Base-by-base conservation (phyloP, 768 basidiomycete species). In the Leucogyrophana mollusca region DNA sequence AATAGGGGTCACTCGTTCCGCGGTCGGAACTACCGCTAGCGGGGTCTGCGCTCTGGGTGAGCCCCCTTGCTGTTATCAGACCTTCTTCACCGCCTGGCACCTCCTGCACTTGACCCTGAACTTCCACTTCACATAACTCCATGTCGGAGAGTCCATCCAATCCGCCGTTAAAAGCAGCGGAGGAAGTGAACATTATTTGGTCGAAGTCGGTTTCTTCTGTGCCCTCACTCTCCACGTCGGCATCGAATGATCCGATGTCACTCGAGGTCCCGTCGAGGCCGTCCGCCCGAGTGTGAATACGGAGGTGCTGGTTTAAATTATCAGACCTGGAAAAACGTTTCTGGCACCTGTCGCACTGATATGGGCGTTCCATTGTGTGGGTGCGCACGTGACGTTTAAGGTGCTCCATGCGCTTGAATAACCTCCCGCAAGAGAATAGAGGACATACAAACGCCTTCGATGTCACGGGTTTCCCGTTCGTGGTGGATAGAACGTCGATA, bases 331-430 rank as follows among this genome's bases (percentile, higher is more conserved):
- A 90, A 66, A 96, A 96, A 50, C 79, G 76, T 74, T 90, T 91
- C 57, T 74, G 72, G 64, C 93, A 95, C 20, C 73, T 68, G 35
- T 76, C 69, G 60, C 93, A 94, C 44, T 73, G 73, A 65, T 82
- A 94, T 1, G 93, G 92, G 32, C 85, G 73, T 65, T 94, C 92
- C 79, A 90, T 79, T 21, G 91, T 94, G 61, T 95, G 93, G 8
- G 91, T 92, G 48, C 90, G 78, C 23, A 93, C 67, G 64, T 95
- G 93, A 35, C 92, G 70, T 67, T 90, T 89, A 54, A 94, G 77
- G 60, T 95, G 92, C 60, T 95, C 93, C 79, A 87, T 85, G 9
- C 93, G 82, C 74, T 92, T 94, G 80, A 94, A 95, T 54, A 87
- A 69, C 51, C 87, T 73, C 3, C 87, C 82, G 59, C 93, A 96